Evolutionary conservation across 2,329 filamentous ascomycete genomes (phyloP).

Genomic region (Seiridium unicorne): DNA sequence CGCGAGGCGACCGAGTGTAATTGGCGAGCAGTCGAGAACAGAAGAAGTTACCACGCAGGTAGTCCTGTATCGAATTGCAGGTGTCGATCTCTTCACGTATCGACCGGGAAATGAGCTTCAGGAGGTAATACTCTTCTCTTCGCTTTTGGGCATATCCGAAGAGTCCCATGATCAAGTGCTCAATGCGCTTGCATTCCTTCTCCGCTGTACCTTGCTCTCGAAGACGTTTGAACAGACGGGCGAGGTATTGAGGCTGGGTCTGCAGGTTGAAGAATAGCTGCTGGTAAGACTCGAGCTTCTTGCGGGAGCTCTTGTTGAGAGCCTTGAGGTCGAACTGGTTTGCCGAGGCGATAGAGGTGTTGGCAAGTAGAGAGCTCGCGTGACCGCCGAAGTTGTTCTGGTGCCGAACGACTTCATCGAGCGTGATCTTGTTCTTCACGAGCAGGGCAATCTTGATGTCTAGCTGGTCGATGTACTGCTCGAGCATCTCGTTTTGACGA

Average conservation of each 20-base stretch:
- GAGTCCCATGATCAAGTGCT: slow-evolving; percentile 91
- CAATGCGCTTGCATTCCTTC: slow-evolving; percentile 88
- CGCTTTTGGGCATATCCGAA: slow-evolving; percentile 98
- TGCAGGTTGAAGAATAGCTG: slow-evolving; percentile 97
- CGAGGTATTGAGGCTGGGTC: slow-evolving; percentile 93
- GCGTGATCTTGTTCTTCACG: slow-evolving; percentile 98
- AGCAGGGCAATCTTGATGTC: slow-evolving; percentile 98
- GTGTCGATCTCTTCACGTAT: slow-evolving; percentile 83
- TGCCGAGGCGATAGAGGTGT: slow-evolving; percentile 81
- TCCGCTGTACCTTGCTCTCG: slow-evolving; percentile 83
- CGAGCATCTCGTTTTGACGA: slow-evolving; percentile 91
- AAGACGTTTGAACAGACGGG: slow-evolving; percentile 79
- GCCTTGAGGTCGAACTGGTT: slow-evolving; percentile 97
- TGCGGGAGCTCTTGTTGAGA: slow-evolving; percentile 91
- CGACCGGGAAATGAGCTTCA: slow-evolving; percentile 82
- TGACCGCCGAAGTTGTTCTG: slow-evolving; percentile 95
- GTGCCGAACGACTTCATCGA: slow-evolving; percentile 96
- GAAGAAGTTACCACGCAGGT: slow-evolving; percentile 86
- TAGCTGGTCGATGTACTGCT: slow-evolving; percentile 96
- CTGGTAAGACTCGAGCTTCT: slow-evolving; percentile 95
- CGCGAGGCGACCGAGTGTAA: slow-evolving; percentile 87
- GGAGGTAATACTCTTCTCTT: slow-evolving; percentile 91
- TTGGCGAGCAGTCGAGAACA: slow-evolving; percentile 84
- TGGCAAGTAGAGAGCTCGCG: slow-evolving; percentile 79
- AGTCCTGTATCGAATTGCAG: slow-evolving; percentile 75